These are phyloP conservation scores for Penicillium sp. DNA, from an alignment of 2,329 filamentous ascomycete genomes.

Conservation along the genomic window DNA sequence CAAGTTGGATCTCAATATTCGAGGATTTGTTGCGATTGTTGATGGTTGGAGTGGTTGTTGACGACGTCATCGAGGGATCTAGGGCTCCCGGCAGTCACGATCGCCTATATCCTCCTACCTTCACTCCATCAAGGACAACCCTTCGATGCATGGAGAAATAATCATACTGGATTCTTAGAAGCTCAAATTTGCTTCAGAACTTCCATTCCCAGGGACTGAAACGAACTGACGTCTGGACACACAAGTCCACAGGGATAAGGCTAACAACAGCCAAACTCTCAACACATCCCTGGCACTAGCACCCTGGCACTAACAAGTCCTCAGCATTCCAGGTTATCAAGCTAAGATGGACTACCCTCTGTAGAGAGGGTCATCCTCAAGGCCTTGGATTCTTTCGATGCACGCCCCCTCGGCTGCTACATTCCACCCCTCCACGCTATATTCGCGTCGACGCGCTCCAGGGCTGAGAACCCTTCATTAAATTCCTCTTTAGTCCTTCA, in stretches of 20 bases:
- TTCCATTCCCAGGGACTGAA: slow-evolving; percentile 16
- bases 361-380: neutral
- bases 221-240: slow-evolving; percentile 14
- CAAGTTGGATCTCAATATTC: no score
- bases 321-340: slow-evolving; percentile 19
- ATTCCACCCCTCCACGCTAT: slow-evolving; percentile 28
- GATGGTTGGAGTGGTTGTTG: neutral
- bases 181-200: slow-evolving; percentile 2
- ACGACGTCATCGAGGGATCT: slow-evolving; percentile 19
- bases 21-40: neutral
- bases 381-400: slow-evolving; percentile 23
- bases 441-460: slow-evolving; percentile 26
- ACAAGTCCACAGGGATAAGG: slow-evolving; percentile 12
- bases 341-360: neutral
- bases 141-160: slow-evolving; percentile 8
- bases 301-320: slow-evolving; percentile 12
- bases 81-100: neutral
- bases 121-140: slow-evolving; percentile 6
- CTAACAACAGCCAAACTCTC: neutral
- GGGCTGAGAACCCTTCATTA: slow-evolving; percentile 8
- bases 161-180: slow-evolving; percentile 6
- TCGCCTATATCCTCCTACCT: slow-evolving; percentile 4
- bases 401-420: slow-evolving; percentile 20
- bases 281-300: slow-evolving; percentile 14
- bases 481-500: slow-evolving; percentile 19